Percentiles rank a stretch among this genome's conserved stretches.
Evolutionary conservation across 2,329 filamentous ascomycete species (phyloP).

Genomic region (Colletotrichum limetticola): DNA sequence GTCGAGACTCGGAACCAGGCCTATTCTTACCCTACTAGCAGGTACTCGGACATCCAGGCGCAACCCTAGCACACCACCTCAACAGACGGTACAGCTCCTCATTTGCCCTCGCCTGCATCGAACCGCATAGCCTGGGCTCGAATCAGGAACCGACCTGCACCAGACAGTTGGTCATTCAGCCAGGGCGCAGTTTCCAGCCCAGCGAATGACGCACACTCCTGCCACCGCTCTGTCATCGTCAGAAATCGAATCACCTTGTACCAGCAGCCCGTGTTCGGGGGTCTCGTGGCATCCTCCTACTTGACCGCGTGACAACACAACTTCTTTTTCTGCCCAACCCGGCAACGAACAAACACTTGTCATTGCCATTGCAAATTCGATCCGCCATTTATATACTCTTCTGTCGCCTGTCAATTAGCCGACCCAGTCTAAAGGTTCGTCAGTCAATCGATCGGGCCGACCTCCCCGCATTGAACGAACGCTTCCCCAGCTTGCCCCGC

Average conservation of each 20-base stretch:
- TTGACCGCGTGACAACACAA: conserved; percentile 36
- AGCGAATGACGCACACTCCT: conserved; percentile 33
- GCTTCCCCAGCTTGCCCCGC: conserved; percentile 15
- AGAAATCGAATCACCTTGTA: conserved; percentile 31
- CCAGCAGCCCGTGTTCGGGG: conserved; percentile 16
- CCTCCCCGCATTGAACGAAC: conserved; percentile 15
- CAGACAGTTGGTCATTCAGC: conserved; percentile 32
- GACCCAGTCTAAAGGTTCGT: neutral
- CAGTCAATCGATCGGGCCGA: neutral
- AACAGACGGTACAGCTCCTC: conserved; percentile 16
- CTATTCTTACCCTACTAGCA: conserved; percentile 17
- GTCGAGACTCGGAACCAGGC: conserved; percentile 15
- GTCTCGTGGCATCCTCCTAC: conserved; percentile 38
- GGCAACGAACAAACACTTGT: neutral
- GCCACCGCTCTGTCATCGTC: conserved; percentile 33
- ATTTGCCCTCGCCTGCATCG: conserved; percentile 18
- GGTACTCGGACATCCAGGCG: conserved; percentile 20
- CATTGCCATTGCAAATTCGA: neutral
- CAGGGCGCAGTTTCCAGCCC: conserved; percentile 30
- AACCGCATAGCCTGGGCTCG: conserved; percentile 30
- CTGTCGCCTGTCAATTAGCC: neutral
- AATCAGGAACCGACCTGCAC: conserved; percentile 33
- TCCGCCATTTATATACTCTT: conserved; percentile 10
- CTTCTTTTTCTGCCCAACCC: conserved; percentile 15
- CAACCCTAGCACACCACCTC: conserved; percentile 31